A percentile compares a stretch with the other conserved stretches of the same genome.
These are phyloP conservation scores for Microsporum ferrugineum DNA, from an alignment of 2,329 filamentous ascomycete species.

Conservation along the genomic window DNA sequence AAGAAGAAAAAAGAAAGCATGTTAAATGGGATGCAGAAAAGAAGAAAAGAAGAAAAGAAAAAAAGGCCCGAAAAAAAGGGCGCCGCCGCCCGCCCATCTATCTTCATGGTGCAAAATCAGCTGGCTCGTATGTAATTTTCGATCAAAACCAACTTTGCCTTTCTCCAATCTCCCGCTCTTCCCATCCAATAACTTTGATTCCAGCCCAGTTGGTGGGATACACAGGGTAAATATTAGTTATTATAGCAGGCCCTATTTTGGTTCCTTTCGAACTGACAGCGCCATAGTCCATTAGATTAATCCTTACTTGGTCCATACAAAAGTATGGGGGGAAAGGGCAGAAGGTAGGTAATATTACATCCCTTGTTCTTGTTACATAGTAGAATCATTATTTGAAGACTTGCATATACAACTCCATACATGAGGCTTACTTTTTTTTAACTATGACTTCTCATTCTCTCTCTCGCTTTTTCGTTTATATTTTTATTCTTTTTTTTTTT, in stretches of 20 bases:
- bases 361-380: conserved; percentile 4
- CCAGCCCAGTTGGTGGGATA: conserved; percentile 10
- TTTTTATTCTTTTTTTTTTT: neutral
- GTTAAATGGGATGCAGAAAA: conserved; percentile 3
- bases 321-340: neutral
- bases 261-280: conserved; percentile 7
- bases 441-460: neutral
- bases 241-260: conserved; percentile 10
- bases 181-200: conserved; percentile 14
- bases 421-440: neutral
- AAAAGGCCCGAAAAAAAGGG: conserved; percentile 9
- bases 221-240: conserved; percentile 10
- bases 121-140: conserved; percentile 14
- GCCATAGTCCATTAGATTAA: conserved; percentile 6
- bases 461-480: neutral
- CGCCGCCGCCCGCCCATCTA: conserved; percentile 8
- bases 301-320: neutral
- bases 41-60: conserved; percentile 8
- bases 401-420: conserved; percentile 1
- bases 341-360: conserved; percentile 1
- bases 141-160: conserved; percentile 14
- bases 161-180: conserved; percentile 13
- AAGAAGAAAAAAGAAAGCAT: conserved; percentile 4
- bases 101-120: conserved; percentile 7
- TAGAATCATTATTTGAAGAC: conserved; percentile 1